These are phyloP conservation scores for Chlamydomonas sphaeroides DNA, from an alignment of 139 green algal species.

Conservation along the genomic window DNA sequence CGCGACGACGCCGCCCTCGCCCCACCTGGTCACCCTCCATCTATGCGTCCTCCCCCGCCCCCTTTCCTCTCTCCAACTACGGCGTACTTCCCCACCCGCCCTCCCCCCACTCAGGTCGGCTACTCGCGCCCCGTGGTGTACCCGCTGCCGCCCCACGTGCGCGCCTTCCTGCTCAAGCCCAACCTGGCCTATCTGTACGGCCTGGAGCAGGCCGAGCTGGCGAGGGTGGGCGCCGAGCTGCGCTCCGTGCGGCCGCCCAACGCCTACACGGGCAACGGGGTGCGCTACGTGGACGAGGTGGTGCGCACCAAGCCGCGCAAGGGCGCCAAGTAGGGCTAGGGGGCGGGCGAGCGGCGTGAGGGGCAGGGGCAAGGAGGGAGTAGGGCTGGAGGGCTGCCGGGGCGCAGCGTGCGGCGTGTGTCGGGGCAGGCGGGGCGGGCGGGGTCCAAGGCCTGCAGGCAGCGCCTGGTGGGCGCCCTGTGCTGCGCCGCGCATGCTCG, in stretches of 20 bases:
- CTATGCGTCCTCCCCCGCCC: no score
- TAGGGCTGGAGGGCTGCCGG: no score
- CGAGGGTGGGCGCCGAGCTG: slow-evolving; percentile 48
- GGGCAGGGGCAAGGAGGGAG: no score
- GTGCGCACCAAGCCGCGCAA: slow-evolving; percentile 56
- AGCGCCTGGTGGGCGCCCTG: no score
- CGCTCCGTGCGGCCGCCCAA: slow-evolving; percentile 64
- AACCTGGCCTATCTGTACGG: slow-evolving; percentile 69
- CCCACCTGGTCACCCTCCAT: background rate
- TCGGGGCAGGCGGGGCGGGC: no score
- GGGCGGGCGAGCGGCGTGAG: background rate
- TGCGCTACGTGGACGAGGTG: slow-evolving; percentile 60
- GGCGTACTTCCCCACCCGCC: background rate
- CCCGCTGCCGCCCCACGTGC: slow-evolving; percentile 56
- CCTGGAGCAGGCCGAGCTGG: slow-evolving; percentile 41
- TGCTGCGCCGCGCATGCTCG: no score
- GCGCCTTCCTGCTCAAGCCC: slow-evolving; percentile 67
- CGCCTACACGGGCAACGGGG: slow-evolving; percentile 70
- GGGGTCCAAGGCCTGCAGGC: no score
- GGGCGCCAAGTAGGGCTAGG: slow-evolving; percentile 53
- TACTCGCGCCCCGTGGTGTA: slow-evolving; percentile 58
- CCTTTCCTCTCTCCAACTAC: background rate
- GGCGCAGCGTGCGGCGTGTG: no score
- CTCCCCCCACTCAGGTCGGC: slow-evolving; percentile 47
- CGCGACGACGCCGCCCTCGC: background rate